These are phyloP conservation scores for Diphasiastrum complanatum DNA, from an alignment of 83 land plant species.

Conservation along the genomic window DNA sequence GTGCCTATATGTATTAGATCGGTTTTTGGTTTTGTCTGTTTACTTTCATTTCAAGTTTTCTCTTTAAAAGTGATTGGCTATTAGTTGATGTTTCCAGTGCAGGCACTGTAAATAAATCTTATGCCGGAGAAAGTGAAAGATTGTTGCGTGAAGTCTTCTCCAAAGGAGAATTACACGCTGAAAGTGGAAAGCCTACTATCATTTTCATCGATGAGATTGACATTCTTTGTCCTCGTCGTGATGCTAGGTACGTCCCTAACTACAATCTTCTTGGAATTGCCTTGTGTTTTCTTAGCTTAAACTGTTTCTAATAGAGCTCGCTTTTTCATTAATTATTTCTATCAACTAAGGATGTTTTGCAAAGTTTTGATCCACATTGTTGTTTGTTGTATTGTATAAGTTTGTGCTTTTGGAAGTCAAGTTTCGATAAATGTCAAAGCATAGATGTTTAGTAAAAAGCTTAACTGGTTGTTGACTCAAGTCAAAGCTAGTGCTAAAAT, in stretches of 20 bases:
- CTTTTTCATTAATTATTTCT: no score
- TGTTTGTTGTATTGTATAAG: no score
- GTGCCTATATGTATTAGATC: neutral
- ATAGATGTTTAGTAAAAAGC: no score
- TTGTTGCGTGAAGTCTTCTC: slow-evolving; percentile 69
- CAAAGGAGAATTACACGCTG: slow-evolving; percentile 59
- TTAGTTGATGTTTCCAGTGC: slow-evolving; percentile 39
- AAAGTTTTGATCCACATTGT: no score
- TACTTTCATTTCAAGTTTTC: neutral
- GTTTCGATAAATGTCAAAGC: no score
- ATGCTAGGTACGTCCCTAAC: slow-evolving; percentile 51
- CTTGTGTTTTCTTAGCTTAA: neutral
- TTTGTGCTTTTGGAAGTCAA: no score
- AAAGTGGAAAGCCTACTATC: slow-evolving; percentile 64
- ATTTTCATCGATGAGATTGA: slow-evolving; percentile 91
- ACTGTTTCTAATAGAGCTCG: neutral
- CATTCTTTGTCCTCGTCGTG: slow-evolving; percentile 72
- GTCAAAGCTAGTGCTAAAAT: no score
- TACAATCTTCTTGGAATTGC: no score
- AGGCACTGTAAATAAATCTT: slow-evolving; percentile 62
- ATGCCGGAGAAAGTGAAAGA: slow-evolving; percentile 89
- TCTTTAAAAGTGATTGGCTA: neutral
- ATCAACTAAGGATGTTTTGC: no score
- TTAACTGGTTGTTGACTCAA: no score
- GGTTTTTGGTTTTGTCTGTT: neutral